Base-by-base conservation (phyloP, 2,329 filamentous ascomycete genomes). In the Paraphoma chrysanthemicola region DNA sequence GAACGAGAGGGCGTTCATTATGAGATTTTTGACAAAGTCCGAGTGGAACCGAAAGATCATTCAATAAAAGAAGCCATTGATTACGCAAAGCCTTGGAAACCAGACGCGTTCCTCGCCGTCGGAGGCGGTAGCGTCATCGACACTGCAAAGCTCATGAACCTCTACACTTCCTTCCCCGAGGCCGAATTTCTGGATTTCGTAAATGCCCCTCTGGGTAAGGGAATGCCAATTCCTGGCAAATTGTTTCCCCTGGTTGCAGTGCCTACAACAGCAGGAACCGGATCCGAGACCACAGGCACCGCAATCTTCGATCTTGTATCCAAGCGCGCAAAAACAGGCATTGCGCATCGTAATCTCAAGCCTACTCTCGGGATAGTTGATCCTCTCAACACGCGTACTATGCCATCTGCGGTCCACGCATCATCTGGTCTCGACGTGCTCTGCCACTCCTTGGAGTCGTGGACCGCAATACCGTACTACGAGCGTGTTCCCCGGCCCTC, bases 71-170 rank as follows among this genome's bases (percentile, higher is more conserved):
- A 96, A 62, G 95, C 95, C 6, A 97, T 99, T 72, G 90, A 85
- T 0, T 96, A 93, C 79, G 88, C 88, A 16, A 94, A 93, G 67
- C 88, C 90, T 0, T 91, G 92, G 74, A 78, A 84, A 29, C 90
- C 93, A 0, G 95, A 98, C 77, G 92, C 92, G 2, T 97, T 96
- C 75, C 84, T 99, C 14, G 95, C 95, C 18, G 95, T 99, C 14
- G 95, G 85, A 16, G 89, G 93, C 66, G 95, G 95, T 38, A 96
- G 92, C 39, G 95, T 98, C 64, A 99, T 99, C 66, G 95, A 99
- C 78, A 99, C 95, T 0, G 94, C 95, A 52, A 99, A 99, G 79
- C 84, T 99, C 54, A 98, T 99, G 93, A 99, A 99, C 73, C 85
- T 99, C 0, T 98, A 98, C 80, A 91, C 89, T 0, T 89, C 87